These are phyloP conservation scores for Artemisia annua DNA, from an alignment of 129 eudicot species.

Conservation along the genomic window DNA sequence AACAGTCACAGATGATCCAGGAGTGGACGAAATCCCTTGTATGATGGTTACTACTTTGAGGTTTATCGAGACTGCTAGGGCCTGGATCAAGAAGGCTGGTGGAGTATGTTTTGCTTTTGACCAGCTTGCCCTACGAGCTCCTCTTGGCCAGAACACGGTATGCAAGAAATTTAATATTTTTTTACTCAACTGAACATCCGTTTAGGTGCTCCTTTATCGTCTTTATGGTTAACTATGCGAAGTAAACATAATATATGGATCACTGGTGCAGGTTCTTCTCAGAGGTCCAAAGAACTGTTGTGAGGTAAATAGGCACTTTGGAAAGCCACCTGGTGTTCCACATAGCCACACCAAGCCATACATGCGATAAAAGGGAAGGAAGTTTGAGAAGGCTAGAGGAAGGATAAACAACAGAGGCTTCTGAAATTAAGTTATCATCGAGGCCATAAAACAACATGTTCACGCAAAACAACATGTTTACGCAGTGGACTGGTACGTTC, in stretches of 20 bases:
- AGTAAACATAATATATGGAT: too few relatives aligned
- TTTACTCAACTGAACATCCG: too few relatives aligned
- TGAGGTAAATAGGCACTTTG: constrained; percentile 45
- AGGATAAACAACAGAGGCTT: constrained; percentile 39
- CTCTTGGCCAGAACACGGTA: constrained; percentile 17
- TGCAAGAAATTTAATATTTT: background rate
- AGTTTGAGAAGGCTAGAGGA: constrained; percentile 65
- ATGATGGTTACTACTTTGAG: constrained; percentile 41
- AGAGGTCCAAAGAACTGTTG: constrained; percentile 5
- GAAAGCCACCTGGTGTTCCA: constrained; percentile 75
- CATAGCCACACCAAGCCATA: constrained; percentile 73
- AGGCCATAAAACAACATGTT: background rate
- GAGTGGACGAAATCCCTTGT: constrained; percentile 37
- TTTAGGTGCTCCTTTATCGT: too few relatives aligned
- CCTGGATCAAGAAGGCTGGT: constrained; percentile 43
- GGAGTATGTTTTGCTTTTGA: constrained; percentile 47
- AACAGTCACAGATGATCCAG: constrained; percentile 25
- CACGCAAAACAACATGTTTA: too few relatives aligned
- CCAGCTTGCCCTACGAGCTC: constrained; percentile 31
- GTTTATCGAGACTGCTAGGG: constrained; percentile 43
- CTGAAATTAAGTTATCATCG: background rate
- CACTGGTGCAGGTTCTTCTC: constrained; percentile 8
- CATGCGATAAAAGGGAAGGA: constrained; percentile 68
- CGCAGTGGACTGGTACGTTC: too few relatives aligned
- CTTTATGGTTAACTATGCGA: too few relatives aligned